Percentiles rank a stretch among this genome's conserved stretches.
Conservation (phyloP, 306 rosid species). For the Corylus americana region DNA sequence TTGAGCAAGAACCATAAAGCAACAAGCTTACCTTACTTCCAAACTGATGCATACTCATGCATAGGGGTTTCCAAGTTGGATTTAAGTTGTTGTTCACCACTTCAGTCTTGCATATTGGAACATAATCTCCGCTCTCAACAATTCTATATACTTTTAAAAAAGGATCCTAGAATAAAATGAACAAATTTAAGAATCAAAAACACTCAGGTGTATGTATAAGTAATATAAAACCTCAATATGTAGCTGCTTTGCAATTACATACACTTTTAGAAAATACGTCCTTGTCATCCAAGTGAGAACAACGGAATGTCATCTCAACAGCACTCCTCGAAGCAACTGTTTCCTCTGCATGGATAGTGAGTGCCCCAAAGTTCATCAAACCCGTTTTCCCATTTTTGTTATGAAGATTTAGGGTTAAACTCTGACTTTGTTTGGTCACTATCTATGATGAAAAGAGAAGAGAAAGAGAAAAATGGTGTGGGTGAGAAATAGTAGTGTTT, state of each 20-base stretch:
- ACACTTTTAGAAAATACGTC: constrained; percentile 80
- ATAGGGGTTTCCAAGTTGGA: constrained; percentile 80
- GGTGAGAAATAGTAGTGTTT: not conserved
- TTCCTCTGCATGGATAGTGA: constrained; percentile 82
- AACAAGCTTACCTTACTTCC: constrained; percentile 69
- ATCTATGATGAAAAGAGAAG: constrained; percentile 45
- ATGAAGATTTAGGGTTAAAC: constrained; percentile 51
- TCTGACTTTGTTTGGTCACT: constrained; percentile 59
- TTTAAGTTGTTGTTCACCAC: constrained; percentile 64
- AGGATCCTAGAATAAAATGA: constrained; percentile 63
- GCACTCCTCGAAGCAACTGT: constrained; percentile 60
- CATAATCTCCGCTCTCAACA: constrained; percentile 69
- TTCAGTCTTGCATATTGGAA: constrained; percentile 94
- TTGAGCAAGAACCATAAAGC: constrained; percentile 11
- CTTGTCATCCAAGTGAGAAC: constrained; percentile 74
- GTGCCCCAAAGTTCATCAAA: constrained; percentile 48
- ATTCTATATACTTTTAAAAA: constrained; percentile 74
- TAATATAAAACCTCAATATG: constrained; percentile 5
- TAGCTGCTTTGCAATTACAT: constrained; percentile 18
- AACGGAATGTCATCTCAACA: constrained; percentile 62
- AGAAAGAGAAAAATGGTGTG: not conserved
- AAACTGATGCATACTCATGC: constrained; percentile 61
- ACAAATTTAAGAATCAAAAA: not conserved
- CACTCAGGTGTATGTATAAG: not conserved
- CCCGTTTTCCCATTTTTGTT: constrained; percentile 33